Evolutionary conservation across 2,329 filamentous ascomycete genomes (phyloP).

Genomic region (Aspergillus sp.): DNA sequence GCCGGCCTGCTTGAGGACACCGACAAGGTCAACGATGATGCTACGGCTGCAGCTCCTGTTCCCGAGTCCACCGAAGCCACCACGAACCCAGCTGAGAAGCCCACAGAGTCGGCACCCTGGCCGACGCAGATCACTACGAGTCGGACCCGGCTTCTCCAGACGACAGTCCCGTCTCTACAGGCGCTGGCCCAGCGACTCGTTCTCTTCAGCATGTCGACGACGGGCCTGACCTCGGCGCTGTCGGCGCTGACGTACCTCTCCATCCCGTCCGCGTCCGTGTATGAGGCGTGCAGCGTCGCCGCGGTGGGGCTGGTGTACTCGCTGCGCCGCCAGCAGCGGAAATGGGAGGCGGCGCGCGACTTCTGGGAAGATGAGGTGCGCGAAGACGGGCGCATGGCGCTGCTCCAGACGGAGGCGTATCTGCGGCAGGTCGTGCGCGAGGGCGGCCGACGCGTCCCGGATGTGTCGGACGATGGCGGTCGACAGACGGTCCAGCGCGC

Average conservation of each 20-base stretch:
- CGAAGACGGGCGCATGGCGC: conserved; percentile 57
- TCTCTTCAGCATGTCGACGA: conserved; percentile 71
- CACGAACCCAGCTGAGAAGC: neutral
- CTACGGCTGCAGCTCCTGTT: too few relatives aligned
- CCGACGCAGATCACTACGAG: conserved; percentile 71
- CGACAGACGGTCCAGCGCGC: conserved; percentile 48
- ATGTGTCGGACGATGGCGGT: conserved; percentile 40
- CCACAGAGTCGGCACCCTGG: conserved; percentile 53
- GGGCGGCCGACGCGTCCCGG: conserved; percentile 38
- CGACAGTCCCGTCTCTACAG: conserved; percentile 69
- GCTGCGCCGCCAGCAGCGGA: conserved; percentile 56
- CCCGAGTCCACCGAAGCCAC: conserved; percentile 15
- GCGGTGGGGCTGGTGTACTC: conserved; percentile 59
- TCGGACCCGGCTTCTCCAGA: conserved; percentile 64
- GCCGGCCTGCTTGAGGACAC: conserved; percentile 53
- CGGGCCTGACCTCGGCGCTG: conserved; percentile 60
- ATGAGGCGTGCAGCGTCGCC: conserved; percentile 60
- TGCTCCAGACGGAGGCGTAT: conserved; percentile 53
- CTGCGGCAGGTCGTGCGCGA: conserved; percentile 48
- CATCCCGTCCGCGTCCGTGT: conserved; percentile 50
- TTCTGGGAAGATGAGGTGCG: conserved; percentile 54
- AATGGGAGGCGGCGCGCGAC: conserved; percentile 56
- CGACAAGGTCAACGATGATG: conserved; percentile 27
- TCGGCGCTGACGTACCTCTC: conserved; percentile 57
- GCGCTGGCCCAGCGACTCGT: conserved; percentile 72